Conservation (phyloP, 192 early-diverging fungal genomes). For the Phlyctochytrium arcticum region DNA sequence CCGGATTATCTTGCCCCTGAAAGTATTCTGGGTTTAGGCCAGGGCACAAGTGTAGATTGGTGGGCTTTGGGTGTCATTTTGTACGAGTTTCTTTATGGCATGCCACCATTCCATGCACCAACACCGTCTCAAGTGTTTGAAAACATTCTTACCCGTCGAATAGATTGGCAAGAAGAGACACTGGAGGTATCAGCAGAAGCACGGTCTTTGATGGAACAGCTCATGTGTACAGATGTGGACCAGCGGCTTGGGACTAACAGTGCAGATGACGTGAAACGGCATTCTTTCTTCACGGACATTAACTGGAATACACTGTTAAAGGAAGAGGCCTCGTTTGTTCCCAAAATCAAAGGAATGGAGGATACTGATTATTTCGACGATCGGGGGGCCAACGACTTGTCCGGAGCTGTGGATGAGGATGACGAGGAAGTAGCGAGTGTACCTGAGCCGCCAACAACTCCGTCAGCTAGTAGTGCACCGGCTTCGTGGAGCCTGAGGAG, state of each 20-base stretch:
- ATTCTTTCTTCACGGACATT: conserved; percentile 69
- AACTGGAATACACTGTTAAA: conserved; percentile 66
- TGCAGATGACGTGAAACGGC: conserved; percentile 71
- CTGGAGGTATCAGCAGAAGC: conserved; percentile 69
- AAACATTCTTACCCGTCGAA: conserved; percentile 69
- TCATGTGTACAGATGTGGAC: conserved; percentile 64
- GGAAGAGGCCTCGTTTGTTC: conserved; percentile 75
- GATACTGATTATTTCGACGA: conserved; percentile 95
- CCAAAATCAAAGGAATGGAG: conserved; percentile 66
- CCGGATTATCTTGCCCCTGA: conserved; percentile 88
- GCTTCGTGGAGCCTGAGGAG: too few species aligned
- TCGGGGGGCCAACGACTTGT: conserved; percentile 56
- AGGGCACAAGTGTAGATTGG: conserved; percentile 85
- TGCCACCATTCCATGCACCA: conserved; percentile 77
- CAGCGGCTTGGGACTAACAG: conserved; percentile 65
- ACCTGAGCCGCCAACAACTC: neutral
- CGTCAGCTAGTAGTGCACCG: too few species aligned
- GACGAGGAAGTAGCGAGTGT: neutral
- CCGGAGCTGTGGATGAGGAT: conserved; percentile 11
- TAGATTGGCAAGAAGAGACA: conserved; percentile 73
- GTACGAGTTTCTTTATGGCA: conserved; percentile 80
- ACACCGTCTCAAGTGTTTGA: conserved; percentile 78
- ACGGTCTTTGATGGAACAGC: conserved; percentile 70
- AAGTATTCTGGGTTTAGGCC: conserved; percentile 76
- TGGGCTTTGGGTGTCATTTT: conserved; percentile 88